Conservation (phyloP, 768 basidiomycete species). For the Amanita jacksonii region DNA sequence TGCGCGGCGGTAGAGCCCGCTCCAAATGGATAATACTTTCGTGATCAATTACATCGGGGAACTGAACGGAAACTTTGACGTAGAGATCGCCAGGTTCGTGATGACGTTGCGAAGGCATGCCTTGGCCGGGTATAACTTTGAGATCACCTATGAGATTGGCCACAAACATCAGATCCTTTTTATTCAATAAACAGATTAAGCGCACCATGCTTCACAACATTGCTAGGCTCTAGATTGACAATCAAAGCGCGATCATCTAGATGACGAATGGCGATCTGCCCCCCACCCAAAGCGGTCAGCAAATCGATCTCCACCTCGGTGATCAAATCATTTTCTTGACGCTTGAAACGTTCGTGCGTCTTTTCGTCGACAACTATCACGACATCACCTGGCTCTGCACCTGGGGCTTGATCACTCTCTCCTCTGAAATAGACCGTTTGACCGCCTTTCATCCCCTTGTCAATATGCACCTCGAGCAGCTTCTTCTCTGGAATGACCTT, state of each 20-base stretch:
- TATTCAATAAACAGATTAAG: too few relatives aligned
- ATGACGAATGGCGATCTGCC: slow-evolving; percentile 83
- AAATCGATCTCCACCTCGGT: slow-evolving; percentile 88
- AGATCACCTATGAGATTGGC: slow-evolving; percentile 50
- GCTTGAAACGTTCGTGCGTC: slow-evolving; percentile 79
- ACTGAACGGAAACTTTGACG: slow-evolving; percentile 77
- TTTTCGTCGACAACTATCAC: slow-evolving; percentile 93
- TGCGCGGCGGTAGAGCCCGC: slow-evolving; percentile 74
- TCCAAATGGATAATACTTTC: slow-evolving; percentile 67
- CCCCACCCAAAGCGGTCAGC: slow-evolving; percentile 88
- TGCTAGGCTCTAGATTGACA: slow-evolving; percentile 79
- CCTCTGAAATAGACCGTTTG: slow-evolving; percentile 84
- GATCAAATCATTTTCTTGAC: slow-evolving; percentile 81
- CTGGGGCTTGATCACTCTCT: slow-evolving; percentile 90
- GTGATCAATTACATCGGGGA: slow-evolving; percentile 76
- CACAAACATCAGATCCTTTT: slow-evolving; percentile 3
- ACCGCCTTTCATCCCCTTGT: slow-evolving; percentile 95
- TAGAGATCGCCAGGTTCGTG: slow-evolving; percentile 94
- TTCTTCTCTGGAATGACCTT: slow-evolving; percentile 93
- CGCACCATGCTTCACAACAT: slow-evolving; percentile 89
- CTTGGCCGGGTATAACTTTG: slow-evolving; percentile 89
- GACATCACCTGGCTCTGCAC: slow-evolving; percentile 85
- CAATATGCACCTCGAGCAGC: slow-evolving; percentile 94
- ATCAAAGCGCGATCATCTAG: slow-evolving; percentile 86
- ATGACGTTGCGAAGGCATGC: slow-evolving; percentile 98